These are phyloP conservation scores for Haplosporangium sp. DNA, from an alignment of 371 early-diverging fungal species.

Conservation along the genomic window DNA sequence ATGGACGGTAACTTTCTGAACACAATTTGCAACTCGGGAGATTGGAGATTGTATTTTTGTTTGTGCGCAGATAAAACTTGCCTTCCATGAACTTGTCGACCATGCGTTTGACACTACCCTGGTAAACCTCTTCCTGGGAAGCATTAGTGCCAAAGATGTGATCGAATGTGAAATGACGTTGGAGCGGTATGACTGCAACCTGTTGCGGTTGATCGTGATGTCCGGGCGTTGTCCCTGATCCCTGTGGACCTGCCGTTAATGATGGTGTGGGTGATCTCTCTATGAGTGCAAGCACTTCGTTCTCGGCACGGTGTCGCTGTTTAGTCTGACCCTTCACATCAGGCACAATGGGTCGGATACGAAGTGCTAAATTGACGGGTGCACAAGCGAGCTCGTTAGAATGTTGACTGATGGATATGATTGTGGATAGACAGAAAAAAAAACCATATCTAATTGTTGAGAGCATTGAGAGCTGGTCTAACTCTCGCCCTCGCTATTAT, in stretches of 20 bases:
- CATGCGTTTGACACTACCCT: conserved; percentile 71
- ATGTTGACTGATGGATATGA: no score
- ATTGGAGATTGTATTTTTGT: no score
- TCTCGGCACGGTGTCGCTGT: conserved; percentile 56
- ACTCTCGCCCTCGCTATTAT: background rate
- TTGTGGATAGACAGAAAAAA: background rate
- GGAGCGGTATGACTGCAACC: conserved; percentile 60
- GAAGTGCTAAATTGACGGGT: conserved; percentile 56
- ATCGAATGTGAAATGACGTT: conserved; percentile 81
- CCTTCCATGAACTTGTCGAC: conserved; percentile 92
- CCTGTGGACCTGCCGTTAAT: conserved; percentile 25
- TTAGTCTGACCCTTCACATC: conserved; percentile 28
- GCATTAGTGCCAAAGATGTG: conserved; percentile 75
- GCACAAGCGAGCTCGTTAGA: no score
- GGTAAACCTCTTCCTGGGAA: conserved; percentile 82
- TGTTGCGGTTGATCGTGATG: conserved; percentile 41
- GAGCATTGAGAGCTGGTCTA: conserved; percentile 16
- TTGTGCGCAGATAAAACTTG: conserved; percentile 19
- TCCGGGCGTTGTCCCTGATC: conserved; percentile 27
- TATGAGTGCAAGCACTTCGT: conserved; percentile 60
- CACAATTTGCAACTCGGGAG: no score
- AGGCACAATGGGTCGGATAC: conserved; percentile 63
- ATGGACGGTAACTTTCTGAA: background rate
- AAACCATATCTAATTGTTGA: background rate
- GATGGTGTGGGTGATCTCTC: conserved; percentile 50